Conservation (phyloP, 768 basidiomycete genomes). For the Termitomyces sp. region DNA sequence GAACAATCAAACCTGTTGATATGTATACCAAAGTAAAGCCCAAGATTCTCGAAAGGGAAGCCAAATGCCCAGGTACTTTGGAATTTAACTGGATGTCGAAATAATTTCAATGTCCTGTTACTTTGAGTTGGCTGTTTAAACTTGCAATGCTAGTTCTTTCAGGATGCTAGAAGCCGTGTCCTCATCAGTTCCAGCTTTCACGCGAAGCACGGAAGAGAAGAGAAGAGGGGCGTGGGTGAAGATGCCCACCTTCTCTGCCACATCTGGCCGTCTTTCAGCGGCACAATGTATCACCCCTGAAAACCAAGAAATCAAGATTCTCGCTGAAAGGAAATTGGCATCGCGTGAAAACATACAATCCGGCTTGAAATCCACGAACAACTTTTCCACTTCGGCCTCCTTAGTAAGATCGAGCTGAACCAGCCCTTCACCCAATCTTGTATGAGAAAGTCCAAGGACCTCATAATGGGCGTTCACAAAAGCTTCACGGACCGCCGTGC, state of each 20-base stretch:
- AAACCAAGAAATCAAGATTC: constrained; percentile 2
- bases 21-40: constrained; percentile 82
- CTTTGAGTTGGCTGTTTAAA: not conserved
- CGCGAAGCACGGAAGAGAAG: not conserved
- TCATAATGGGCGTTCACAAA: constrained; percentile 43
- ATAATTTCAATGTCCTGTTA: not conserved
- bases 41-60: constrained; percentile 55
- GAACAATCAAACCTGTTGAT: constrained; percentile 62
- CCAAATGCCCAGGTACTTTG: constrained; percentile 67
- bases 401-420: constrained; percentile 67
- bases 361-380: constrained; percentile 57
- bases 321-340: not conserved
- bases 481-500: constrained; percentile 67
- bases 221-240: constrained; percentile 10
- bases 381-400: constrained; percentile 41
- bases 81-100: constrained; percentile 62
- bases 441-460: constrained; percentile 69
- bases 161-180: constrained; percentile 48
- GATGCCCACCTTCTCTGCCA: constrained; percentile 73
- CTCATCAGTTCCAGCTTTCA: not conserved
- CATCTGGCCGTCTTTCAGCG: constrained; percentile 89
- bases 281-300: constrained; percentile 92
- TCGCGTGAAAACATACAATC: constrained; percentile 48
- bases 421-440: constrained; percentile 51
- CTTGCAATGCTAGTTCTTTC: constrained; percentile 58